phyloP scores from a whole-genome alignment of 768 basidiomycete genomes.

The Leccinum barrowsii region DNA sequence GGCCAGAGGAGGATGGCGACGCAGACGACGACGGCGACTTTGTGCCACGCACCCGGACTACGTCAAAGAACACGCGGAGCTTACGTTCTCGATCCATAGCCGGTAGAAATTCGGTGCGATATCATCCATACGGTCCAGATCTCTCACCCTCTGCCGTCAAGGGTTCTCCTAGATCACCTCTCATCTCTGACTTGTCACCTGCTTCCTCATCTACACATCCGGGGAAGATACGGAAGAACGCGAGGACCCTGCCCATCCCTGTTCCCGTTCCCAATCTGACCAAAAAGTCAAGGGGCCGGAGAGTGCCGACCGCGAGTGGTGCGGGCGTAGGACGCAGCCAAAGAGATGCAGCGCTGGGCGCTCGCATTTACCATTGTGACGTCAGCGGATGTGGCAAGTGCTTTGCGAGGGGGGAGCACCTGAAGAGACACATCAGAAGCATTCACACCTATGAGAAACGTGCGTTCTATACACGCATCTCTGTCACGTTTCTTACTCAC shows the following conservation, averaged over 20 bases:
- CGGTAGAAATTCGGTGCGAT: slow-evolving; percentile 32
- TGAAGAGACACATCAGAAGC: slow-evolving; percentile 84
- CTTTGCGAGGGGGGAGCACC: slow-evolving; percentile 84
- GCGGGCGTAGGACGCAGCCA: slow-evolving; percentile 27
- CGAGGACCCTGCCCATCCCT: slow-evolving; percentile 48
- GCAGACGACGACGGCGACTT: slow-evolving; percentile 34
- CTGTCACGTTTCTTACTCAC: slow-evolving; percentile 10
- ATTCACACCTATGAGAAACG: slow-evolving; percentile 94
- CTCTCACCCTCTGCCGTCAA: slow-evolving; percentile 30
- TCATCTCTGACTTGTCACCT: slow-evolving; percentile 30
- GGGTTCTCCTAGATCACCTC: slow-evolving; percentile 30
- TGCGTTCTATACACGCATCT: slow-evolving; percentile 36
- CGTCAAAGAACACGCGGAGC: slow-evolving; percentile 37
- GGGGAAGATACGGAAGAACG: slow-evolving; percentile 32
- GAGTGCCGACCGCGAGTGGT: slow-evolving; percentile 52
- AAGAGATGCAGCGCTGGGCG: slow-evolving; percentile 37
- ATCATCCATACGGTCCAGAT: slow-evolving; percentile 30
- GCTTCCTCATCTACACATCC: slow-evolving; percentile 21
- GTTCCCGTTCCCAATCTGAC: slow-evolving; percentile 66
- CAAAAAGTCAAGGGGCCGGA: slow-evolving; percentile 66
- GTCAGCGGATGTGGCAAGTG: slow-evolving; percentile 85
- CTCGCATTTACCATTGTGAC: slow-evolving; percentile 66
- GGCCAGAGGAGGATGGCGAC: slow-evolving; percentile 29
- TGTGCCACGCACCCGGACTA: slow-evolving; percentile 27
- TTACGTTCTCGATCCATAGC: slow-evolving; percentile 35